Percentiles rank a stretch among this genome's conserved stretches.
Conservation (phyloP, 108 stramenopile genomes). For the Fragilaria radians region DNA sequence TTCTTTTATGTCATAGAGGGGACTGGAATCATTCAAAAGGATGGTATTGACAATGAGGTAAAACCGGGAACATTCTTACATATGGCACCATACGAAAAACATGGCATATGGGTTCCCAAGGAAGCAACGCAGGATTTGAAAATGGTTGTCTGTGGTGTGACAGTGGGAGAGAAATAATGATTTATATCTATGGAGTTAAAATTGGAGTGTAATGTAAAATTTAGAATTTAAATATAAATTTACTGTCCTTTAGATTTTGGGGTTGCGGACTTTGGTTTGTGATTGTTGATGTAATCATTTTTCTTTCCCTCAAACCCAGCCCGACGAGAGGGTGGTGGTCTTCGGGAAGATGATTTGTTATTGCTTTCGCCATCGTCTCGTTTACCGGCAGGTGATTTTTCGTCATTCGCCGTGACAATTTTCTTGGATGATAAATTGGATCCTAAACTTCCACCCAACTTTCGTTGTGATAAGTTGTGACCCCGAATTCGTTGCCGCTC, state of each 20-base stretch:
- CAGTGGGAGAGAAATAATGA: slow-evolving; percentile 15
- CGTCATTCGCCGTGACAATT: slow-evolving; percentile 46
- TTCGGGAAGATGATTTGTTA: slow-evolving; percentile 27
- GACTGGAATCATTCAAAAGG: slow-evolving; percentile 15
- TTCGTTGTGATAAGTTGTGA: slow-evolving; percentile 74
- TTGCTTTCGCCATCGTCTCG: slow-evolving; percentile 14
- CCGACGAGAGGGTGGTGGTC: too few species aligned
- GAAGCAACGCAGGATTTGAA: slow-evolving; percentile 8
- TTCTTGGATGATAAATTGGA: slow-evolving; percentile 74
- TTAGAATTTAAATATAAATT: background rate
- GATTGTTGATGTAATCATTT: slow-evolving; percentile 68
- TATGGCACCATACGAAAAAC: slow-evolving; percentile 23
- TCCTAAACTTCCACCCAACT: slow-evolving; percentile 61
- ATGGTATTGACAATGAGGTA: slow-evolving; percentile 16
- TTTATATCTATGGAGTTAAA: background rate
- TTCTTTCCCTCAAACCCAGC: slow-evolving; percentile 86
- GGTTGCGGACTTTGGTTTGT: background rate
- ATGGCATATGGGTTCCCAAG: slow-evolving; percentile 17
- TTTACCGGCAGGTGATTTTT: slow-evolving; percentile 6
- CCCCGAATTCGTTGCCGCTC: slow-evolving; percentile 79
- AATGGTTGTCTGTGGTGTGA: slow-evolving; percentile 23
- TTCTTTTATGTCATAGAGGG: slow-evolving; percentile 44
- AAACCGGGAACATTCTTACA: slow-evolving; percentile 26
- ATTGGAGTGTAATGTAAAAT: background rate
- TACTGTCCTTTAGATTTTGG: background rate